Evolutionary conservation across 441 rosid genomes (phyloP).

Genomic region (Arabidopsis lyrata): DNA sequence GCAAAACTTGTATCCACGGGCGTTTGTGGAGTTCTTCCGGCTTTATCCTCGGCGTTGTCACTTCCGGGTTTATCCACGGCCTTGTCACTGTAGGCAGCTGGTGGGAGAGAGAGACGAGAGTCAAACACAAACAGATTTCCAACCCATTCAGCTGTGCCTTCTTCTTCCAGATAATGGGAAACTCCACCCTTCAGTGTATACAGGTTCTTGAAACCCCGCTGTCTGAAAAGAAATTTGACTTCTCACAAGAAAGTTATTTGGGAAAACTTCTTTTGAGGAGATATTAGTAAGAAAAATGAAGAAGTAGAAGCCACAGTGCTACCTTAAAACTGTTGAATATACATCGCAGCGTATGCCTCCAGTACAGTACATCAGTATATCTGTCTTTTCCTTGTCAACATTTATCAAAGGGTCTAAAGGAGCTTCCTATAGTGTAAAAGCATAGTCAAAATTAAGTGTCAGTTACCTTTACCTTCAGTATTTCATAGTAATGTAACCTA

Average conservation of each 20-base stretch:
- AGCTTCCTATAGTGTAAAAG: constrained; percentile 51
- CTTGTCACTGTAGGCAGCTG: constrained; percentile 60
- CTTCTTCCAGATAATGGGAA: constrained; percentile 79
- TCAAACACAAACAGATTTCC: constrained; percentile 95
- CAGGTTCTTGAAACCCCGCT: constrained; percentile 73
- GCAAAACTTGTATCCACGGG: constrained; percentile 60
- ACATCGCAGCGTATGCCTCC: constrained; percentile 98
- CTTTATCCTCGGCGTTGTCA: constrained; percentile 42
- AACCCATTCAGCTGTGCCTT: constrained; percentile 75
- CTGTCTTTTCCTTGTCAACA: constrained; percentile 69
- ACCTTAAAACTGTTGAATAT: constrained; percentile 89
- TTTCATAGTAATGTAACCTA: not conserved
- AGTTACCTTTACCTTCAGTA: not conserved
- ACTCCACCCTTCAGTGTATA: constrained; percentile 88
- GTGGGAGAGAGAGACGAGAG: constrained; percentile 88
- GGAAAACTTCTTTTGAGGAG: constrained; percentile 22
- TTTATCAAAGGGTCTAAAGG: constrained; percentile 73
- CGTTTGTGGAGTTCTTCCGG: constrained; percentile 39
- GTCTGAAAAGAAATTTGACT: constrained; percentile 55
- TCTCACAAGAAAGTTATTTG: constrained; percentile 36
- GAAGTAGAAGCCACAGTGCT: constrained; percentile 33
- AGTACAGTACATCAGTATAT: constrained; percentile 89
- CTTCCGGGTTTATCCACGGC: constrained; percentile 40
- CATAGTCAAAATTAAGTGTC: not conserved
- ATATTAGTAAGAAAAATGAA: constrained; percentile 10